Percentiles rank a stretch among this genome's conserved stretches.
These are phyloP conservation scores for Colletotrichum tofieldiae DNA, from an alignment of 2,329 filamentous ascomycete genomes.

Conservation along the genomic window DNA sequence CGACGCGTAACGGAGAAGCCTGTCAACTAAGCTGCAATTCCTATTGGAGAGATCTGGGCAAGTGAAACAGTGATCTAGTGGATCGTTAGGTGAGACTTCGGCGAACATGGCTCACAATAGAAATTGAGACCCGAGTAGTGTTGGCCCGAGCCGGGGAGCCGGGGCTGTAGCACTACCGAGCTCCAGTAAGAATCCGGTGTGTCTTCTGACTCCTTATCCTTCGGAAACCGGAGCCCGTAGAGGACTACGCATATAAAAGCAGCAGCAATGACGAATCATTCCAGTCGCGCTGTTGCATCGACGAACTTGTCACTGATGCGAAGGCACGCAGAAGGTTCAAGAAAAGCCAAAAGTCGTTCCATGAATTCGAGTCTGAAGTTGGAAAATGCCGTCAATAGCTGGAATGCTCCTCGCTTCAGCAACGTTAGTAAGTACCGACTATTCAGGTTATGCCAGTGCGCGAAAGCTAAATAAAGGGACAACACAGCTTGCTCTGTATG, in stretches of 20 bases:
- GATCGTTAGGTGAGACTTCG: neutral
- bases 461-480: neutral
- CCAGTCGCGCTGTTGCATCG: too few species aligned
- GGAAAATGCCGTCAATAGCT: neutral
- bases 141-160: neutral
- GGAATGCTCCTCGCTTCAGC: neutral
- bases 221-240: too few species aligned
- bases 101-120: neutral
- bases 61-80: too few species aligned
- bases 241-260: neutral
- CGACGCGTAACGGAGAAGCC: too few species aligned
- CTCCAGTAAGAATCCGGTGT: too few species aligned
- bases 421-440: neutral
- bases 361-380: neutral
- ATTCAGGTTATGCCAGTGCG: neutral
- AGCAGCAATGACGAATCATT: too few species aligned
- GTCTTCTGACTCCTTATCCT: too few species aligned
- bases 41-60: too few species aligned
- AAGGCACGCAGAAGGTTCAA: neutral
- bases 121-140: neutral
- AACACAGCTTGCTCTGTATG: conserved; percentile 4
- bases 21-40: too few species aligned
- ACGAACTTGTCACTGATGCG: too few species aligned
- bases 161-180: neutral
- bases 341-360: neutral